phyloP scores from a whole-genome alignment of 1,139 yeast species.

The Hansenula sp. region DNA sequence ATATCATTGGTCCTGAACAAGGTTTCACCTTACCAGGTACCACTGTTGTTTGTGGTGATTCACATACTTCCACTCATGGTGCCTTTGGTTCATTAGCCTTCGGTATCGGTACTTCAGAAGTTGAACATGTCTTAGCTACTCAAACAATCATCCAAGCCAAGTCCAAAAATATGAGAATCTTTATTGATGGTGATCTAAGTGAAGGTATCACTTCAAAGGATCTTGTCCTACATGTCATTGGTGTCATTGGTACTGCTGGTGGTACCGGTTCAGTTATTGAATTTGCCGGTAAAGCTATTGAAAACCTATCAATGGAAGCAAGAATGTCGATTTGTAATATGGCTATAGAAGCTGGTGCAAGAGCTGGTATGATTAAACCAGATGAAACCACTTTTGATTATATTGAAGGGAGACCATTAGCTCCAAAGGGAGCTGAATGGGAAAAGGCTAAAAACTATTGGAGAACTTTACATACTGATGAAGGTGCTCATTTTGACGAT shows the following conservation, averaged over 20 bases:
- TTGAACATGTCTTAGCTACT: slow-evolving; percentile 96
- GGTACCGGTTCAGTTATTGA: slow-evolving; percentile 98
- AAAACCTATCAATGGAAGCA: slow-evolving; percentile 92
- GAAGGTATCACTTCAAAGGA: slow-evolving; percentile 96
- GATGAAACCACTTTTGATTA: slow-evolving; percentile 86
- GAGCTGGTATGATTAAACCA: slow-evolving; percentile 99
- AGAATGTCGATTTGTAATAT: slow-evolving; percentile 99
- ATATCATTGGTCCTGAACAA: slow-evolving; percentile 97
- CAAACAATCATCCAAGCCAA: slow-evolving; percentile 93
- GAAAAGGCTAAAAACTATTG: slow-evolving; percentile 90
- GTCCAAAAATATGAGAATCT: slow-evolving; percentile 91
- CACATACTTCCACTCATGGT: slow-evolving; percentile 98
- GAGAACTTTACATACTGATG: slow-evolving; percentile 83
- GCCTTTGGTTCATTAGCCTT: slow-evolving; percentile 98
- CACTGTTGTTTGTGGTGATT: slow-evolving; percentile 97
- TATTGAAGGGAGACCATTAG: slow-evolving; percentile 88
- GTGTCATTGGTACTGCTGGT: slow-evolving; percentile 98
- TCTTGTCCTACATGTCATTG: slow-evolving; percentile 88
- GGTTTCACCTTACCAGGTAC: slow-evolving; percentile 98
- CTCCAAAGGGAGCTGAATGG: slow-evolving; percentile 93
- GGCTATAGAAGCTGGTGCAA: slow-evolving; percentile 98
- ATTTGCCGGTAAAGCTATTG: slow-evolving; percentile 94
- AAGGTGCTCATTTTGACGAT: slow-evolving; percentile 83
- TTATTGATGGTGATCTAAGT: slow-evolving; percentile 74
- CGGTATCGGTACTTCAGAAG: slow-evolving; percentile 99